A percentile compares a stretch with the other conserved stretches of the same genome.
Conservation (phyloP, 2,329 filamentous ascomycete genomes). For the Pseudogymnoascus sp. region DNA sequence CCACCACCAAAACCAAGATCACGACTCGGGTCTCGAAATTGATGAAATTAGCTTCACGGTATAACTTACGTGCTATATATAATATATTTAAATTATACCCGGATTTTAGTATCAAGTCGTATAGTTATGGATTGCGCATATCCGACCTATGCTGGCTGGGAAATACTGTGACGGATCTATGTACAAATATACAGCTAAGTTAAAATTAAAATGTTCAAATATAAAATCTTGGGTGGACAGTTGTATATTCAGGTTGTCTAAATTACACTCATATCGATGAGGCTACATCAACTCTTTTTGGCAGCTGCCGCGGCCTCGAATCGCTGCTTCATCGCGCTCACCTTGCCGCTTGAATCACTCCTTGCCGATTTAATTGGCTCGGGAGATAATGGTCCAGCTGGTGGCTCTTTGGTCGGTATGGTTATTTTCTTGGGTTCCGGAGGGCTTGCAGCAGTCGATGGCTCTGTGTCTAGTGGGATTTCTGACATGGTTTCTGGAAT, state of each 20-base stretch:
- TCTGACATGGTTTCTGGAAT: background rate
- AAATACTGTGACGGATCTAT: background rate
- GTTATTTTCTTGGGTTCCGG: background rate
- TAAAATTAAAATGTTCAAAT: background rate
- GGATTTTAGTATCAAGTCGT: background rate
- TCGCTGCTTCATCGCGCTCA: slow-evolving; percentile 3
- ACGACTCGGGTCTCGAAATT: background rate
- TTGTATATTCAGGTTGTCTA: background rate
- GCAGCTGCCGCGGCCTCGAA: background rate
- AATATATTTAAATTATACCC: background rate
- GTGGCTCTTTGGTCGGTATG: background rate
- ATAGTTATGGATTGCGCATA: background rate
- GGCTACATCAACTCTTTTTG: background rate
- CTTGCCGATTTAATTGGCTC: background rate
- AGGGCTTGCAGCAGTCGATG: background rate
- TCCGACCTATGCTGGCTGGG: background rate
- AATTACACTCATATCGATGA: background rate
- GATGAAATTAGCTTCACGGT: background rate
- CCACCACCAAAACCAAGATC: background rate
- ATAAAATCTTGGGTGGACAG: background rate
- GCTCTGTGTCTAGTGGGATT: background rate
- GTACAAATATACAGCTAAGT: background rate
- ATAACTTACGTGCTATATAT: too few relatives aligned
- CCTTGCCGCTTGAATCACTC: background rate
- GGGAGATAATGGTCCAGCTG: background rate